These are phyloP conservation scores for Cryphonectria parasitica DNA, from an alignment of 2,329 filamentous ascomycete genomes.

Conservation along the genomic window DNA sequence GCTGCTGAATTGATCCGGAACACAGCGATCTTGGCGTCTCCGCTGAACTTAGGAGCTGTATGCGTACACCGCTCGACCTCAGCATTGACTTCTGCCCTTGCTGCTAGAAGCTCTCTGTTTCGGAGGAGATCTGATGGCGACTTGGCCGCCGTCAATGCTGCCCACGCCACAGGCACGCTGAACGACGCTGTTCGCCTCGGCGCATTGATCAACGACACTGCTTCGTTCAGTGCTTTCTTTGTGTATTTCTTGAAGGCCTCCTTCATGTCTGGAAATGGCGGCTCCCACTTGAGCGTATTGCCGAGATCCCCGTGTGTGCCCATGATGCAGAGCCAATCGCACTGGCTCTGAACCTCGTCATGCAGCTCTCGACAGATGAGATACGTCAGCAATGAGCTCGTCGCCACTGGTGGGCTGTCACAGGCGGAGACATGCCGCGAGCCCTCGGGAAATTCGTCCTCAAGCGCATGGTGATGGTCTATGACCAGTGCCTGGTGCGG, in stretches of 20 bases:
- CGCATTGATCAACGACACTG: constrained; percentile 67
- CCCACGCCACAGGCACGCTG: constrained; percentile 64
- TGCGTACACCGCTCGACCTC: constrained; percentile 67
- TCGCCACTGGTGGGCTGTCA: constrained; percentile 66
- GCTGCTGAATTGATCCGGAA: constrained; percentile 63
- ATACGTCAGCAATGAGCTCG: constrained; percentile 66
- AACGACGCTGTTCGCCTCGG: constrained; percentile 65
- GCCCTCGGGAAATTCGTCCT: constrained; percentile 59
- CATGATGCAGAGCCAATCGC: constrained; percentile 65
- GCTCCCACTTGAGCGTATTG: constrained; percentile 66
- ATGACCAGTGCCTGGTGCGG: constrained; percentile 60
- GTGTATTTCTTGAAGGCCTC: constrained; percentile 62
- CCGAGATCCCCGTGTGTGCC: constrained; percentile 71
- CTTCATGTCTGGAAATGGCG: constrained; percentile 69
- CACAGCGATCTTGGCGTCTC: constrained; percentile 65
- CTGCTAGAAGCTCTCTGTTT: constrained; percentile 54
- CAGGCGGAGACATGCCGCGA: constrained; percentile 64
- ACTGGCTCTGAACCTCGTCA: constrained; percentile 49
- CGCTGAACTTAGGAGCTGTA: constrained; percentile 65
- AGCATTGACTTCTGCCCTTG: constrained; percentile 60
- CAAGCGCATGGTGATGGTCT: constrained; percentile 64
- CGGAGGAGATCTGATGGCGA: constrained; percentile 56
- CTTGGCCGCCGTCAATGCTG: constrained; percentile 54
- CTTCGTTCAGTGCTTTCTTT: constrained; percentile 65
- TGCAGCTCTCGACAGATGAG: constrained; percentile 63